A percentile compares a stretch with the other conserved stretches of the same genome.
These are phyloP conservation scores for Bipolaris oryzae DNA, from an alignment of 2,329 filamentous ascomycete genomes.

Conservation along the genomic window DNA sequence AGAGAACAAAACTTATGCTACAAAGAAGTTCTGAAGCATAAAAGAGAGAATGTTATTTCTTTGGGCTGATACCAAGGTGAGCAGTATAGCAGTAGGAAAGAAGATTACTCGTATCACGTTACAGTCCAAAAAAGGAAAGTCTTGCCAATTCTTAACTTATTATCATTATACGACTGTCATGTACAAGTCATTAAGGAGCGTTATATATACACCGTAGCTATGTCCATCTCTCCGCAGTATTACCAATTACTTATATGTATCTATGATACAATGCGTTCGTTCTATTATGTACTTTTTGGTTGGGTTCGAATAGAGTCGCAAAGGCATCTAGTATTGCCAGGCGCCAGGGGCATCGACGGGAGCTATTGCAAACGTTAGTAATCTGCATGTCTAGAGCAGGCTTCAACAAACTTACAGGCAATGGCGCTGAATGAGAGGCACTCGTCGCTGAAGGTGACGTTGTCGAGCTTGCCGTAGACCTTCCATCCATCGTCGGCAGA, in stretches of 20 bases:
- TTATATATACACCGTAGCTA: constrained; percentile 17
- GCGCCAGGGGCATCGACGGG: constrained; percentile 31
- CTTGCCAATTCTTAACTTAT: background rate
- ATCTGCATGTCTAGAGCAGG: constrained; percentile 1
- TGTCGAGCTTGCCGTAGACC: constrained; percentile 39
- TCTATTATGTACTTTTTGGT: background rate
- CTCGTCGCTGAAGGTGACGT: constrained; percentile 24
- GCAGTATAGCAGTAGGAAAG: background rate
- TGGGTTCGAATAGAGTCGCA: background rate
- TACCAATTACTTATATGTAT: background rate
- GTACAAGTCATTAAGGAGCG: constrained; percentile 18
- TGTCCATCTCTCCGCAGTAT: constrained; percentile 1
- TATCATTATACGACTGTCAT: constrained; percentile 30
- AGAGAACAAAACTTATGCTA: constrained; percentile 25
- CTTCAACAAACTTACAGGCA: constrained; percentile 35
- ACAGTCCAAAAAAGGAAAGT: background rate
- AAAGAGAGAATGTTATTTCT: background rate
- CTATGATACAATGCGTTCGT: constrained; percentile 6
- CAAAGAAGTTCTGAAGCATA: background rate
- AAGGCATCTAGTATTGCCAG: constrained; percentile 44
- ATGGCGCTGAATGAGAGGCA: constrained; percentile 48
- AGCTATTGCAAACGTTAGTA: constrained; percentile 23
- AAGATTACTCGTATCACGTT: background rate
- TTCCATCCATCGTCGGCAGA: constrained; percentile 35
- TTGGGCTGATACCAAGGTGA: background rate